Evolutionary conservation across 768 basidiomycete species (phyloP), one percentile per base, ranked within the genome.

Genomic region (Naematelia aurantialba): DNA sequence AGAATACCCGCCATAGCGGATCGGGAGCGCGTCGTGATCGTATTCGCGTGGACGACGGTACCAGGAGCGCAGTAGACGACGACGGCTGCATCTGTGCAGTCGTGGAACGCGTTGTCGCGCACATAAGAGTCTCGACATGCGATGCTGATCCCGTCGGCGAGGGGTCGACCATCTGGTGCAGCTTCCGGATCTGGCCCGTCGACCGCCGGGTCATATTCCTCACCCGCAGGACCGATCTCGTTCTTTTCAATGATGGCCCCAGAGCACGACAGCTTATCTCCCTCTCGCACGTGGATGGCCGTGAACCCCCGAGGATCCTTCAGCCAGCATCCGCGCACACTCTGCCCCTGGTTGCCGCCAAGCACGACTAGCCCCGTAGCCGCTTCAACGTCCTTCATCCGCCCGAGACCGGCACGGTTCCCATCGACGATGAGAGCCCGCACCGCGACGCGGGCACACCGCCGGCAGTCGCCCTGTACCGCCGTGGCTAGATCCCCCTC

Each of bases 11-110:
- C 79, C 73, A 81, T 78, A 0, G 76, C 66, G 12, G 77, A 74
- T 1, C 61, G 52, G 2, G 63, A 61, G 1, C 72, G 61, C 2
- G 80, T 66, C 21, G 68, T 66, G 59, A 81, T 76, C 4, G 68
- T 71, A 67, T 81, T 81, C 57, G 68, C 59, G 11, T 72, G 50
- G 45, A 80, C 68, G 30, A 70, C 44, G 1, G 79, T 76, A 1
- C 78, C 79, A 0, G 80, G 80, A 2, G 79, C 78, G 53, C 80
- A 78, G 60, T 78, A 81, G 34, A 79, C 55, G 22, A 78, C 70
- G 19, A 78, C 66, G 14, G 75, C 66, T 2, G 78, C 77, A 48
- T 79, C 79, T 0, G 80, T 80, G 5, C 78, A 79, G 52, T 81
- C 80, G 54, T 73, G 58, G 45, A 81, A 78, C 5, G 68, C 74